phyloP scores from a whole-genome alignment of 164 flowering plant species.

The Tetrastigma voinierianum region DNA sequence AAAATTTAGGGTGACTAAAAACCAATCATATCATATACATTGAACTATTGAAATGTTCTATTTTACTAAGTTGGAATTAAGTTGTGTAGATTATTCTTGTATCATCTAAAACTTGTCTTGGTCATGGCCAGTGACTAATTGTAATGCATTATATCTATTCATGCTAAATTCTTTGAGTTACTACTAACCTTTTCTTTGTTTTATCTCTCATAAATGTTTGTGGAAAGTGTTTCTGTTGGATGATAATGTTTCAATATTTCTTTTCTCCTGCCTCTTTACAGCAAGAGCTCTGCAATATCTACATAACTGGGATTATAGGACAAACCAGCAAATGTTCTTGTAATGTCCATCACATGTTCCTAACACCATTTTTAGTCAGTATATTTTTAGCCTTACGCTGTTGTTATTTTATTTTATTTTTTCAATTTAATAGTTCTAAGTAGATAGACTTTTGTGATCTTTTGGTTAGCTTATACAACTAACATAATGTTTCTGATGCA shows the following conservation, averaged over 20 bases:
- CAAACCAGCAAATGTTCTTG: conserved; percentile 95
- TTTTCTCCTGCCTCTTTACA: conserved; percentile 30
- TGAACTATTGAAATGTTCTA: no score
- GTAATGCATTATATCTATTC: background rate
- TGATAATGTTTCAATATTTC: conserved; percentile 7
- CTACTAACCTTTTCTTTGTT: background rate
- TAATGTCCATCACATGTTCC: conserved; percentile 36
- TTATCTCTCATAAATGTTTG: background rate
- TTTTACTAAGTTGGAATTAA: no score
- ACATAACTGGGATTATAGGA: conserved; percentile 82
- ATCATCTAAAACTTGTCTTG: no score
- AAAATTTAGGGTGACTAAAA: no score
- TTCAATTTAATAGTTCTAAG: background rate
- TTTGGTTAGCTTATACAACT: background rate
- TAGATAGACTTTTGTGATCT: background rate
- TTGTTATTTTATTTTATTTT: background rate
- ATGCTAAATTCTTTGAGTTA: background rate
- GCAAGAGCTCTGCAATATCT: conserved; percentile 86
- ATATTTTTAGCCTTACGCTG: background rate
- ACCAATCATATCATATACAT: no score
- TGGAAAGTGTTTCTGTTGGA: background rate
- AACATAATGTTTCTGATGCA: conserved; percentile 31
- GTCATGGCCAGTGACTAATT: no score
- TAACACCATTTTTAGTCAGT: conserved; percentile 6
- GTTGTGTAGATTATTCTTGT: no score